A percentile compares a stretch with the other conserved stretches of the same genome.
Evolutionary conservation across 2,329 filamentous ascomycete genomes (phyloP).

Genomic region (Chalara sp.): DNA sequence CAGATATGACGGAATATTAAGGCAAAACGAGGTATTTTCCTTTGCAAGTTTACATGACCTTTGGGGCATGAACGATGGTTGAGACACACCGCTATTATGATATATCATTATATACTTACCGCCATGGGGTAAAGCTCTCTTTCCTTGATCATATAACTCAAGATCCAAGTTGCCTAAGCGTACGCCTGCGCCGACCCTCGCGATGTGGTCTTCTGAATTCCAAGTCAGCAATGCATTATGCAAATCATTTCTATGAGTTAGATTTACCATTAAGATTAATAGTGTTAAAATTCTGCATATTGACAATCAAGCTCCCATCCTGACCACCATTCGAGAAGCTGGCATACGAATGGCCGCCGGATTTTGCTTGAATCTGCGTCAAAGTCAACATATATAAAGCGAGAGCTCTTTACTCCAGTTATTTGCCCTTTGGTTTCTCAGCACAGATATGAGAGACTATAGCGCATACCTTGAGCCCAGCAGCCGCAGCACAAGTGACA

Average conservation of each 20-base stretch:
- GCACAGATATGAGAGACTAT: no score
- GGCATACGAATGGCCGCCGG: conserved; percentile 50
- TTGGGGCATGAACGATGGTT: no score
- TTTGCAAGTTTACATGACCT: no score
- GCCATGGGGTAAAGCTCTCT: conserved; percentile 35
- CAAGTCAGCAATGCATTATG: no score
- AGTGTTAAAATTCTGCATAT: conserved; percentile 44
- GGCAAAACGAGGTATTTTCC: no score
- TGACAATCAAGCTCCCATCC: conserved; percentile 46
- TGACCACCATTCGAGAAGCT: conserved; percentile 39
- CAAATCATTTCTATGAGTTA: conserved; percentile 1
- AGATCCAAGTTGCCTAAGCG: conserved; percentile 37
- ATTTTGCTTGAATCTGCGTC: conserved; percentile 33
- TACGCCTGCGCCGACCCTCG: conserved; percentile 32
- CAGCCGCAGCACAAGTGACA: conserved; percentile 37
- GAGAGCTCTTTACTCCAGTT: no score
- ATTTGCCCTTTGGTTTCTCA: no score
- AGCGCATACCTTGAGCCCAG: conserved; percentile 34
- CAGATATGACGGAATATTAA: no score
- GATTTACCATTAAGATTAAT: conserved; percentile 40
- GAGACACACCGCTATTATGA: no score
- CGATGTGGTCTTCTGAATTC: conserved; percentile 9
- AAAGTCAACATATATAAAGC: no score
- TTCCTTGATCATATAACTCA: conserved; percentile 28
- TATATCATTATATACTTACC: conserved; percentile 6